phyloP scores from a whole-genome alignment of 768 basidiomycete species.

The Xanthoconium purpureum region DNA sequence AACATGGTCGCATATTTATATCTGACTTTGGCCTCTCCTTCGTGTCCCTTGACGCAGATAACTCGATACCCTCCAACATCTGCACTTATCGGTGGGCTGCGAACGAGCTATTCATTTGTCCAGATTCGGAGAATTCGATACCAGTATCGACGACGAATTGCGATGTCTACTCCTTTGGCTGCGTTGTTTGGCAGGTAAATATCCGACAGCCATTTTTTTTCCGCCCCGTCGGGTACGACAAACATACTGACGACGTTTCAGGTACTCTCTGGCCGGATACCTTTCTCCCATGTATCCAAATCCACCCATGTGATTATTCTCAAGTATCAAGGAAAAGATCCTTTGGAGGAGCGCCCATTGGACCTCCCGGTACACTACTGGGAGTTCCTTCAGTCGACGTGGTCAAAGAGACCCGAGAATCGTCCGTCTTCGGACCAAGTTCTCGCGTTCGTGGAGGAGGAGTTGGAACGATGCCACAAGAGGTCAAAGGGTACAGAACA shows the following conservation, averaged over 20 bases:
- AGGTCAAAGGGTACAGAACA: too few relatives aligned
- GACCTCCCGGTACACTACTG: background rate
- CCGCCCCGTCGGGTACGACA: too few relatives aligned
- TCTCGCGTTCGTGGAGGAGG: conserved; percentile 1
- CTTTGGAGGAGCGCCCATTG: conserved; percentile 11
- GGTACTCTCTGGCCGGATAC: conserved; percentile 13
- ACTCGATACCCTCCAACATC: conserved; percentile 6
- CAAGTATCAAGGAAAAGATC: conserved; percentile 15
- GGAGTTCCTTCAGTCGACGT: conserved; percentile 11
- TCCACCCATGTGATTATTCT: conserved; percentile 14
- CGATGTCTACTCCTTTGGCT: conserved; percentile 15
- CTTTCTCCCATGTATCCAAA: conserved; percentile 6
- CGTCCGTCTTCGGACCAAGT: conserved; percentile 12
- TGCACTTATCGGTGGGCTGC: conserved; percentile 13
- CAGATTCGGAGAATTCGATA: conserved; percentile 1
- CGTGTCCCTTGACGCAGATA: background rate
- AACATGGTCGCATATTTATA: conserved; percentile 2
- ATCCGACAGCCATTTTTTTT: too few relatives aligned
- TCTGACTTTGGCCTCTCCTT: conserved; percentile 16
- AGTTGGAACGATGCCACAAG: background rate
- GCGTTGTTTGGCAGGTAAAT: conserved; percentile 12
- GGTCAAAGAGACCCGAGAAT: conserved; percentile 5
- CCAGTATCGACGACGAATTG: conserved; percentile 3
- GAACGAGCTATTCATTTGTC: conserved; percentile 9
- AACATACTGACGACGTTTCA: background rate